Base-by-base conservation (phyloP, 805 yeast species). In the Candida parachauliodes region DNA sequence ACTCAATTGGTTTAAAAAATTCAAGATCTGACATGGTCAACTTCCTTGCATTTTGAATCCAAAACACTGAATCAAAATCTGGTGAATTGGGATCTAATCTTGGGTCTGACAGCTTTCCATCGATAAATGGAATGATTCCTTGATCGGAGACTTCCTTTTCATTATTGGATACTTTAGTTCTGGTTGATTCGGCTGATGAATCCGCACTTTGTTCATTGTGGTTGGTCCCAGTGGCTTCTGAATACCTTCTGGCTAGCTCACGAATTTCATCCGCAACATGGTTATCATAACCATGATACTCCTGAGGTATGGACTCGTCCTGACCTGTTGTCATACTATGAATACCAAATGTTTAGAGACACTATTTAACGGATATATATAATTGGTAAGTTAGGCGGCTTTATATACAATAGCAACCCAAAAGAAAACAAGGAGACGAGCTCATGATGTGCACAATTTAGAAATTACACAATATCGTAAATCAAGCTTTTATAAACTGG, bases 1-100 rank as follows among this genome's bases (percentile, higher is more conserved):
- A 59, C 10, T 73, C 62, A 23, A 77, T 65, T 12, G 81, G 83
- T 51, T 74, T 78, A 53, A 74, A 81, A 58, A 76, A 76, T 18
- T 79, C 84, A 0, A 76, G 75, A 48, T 81, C 83, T 2, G 69
- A 50, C 23, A 66, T 67, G 46, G 62, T 55, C 42, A 81, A 51
- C 43, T 73, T 75, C 40, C 79, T 65, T 60, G 79, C 55, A 48
- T 81, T 81, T 50, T 77, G 77, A 40, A 81, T 78, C 88, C 88
- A 81, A 39, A 70, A 74, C 49, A 70, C 74, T 36, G 83, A 68
- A 46, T 72, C 72, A 52, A 81, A 81, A 4, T 70, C 52, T 12
- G 74, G 79, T 35, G 74, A 65, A 15, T 65, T 61, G 1, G 88
- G 88, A 49, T 81, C 78, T 47, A 81, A 62, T 35, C 64, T 48